These are phyloP conservation scores for Aspergillus oerlinghausenensis DNA, from an alignment of 2,329 filamentous ascomycete species.

Conservation along the genomic window DNA sequence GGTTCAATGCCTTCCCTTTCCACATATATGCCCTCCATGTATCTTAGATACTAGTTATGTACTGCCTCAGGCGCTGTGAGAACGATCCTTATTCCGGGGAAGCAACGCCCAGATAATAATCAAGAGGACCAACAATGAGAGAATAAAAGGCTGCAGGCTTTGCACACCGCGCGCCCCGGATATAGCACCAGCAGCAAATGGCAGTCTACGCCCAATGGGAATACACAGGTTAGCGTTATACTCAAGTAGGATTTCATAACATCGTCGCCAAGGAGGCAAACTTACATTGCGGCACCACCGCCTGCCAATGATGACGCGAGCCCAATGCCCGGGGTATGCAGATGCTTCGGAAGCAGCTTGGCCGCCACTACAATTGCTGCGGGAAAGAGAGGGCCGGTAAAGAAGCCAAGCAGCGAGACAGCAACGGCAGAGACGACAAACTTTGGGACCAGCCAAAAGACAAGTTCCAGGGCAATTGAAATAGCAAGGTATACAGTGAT, in stretches of 20 bases:
- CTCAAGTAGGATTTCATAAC: background rate
- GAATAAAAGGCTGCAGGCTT: constrained; percentile 54
- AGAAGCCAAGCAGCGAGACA: constrained; percentile 60
- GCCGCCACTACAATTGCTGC: constrained; percentile 64
- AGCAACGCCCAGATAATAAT: background rate
- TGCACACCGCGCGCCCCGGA: constrained; percentile 54
- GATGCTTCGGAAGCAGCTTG: constrained; percentile 62
- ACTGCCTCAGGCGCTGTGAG: background rate
- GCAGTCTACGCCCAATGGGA: constrained; percentile 32
- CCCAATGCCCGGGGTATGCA: constrained; percentile 68
- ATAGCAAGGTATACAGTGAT: constrained; percentile 57
- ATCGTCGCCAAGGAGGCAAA: background rate
- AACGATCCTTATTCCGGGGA: background rate
- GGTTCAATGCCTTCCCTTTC: background rate
- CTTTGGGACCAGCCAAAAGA: constrained; percentile 72
- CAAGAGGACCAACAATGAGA: constrained; percentile 40
- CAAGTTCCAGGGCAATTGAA: constrained; percentile 57
- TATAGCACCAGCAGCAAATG: constrained; percentile 65
- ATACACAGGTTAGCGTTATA: background rate
- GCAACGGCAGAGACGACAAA: constrained; percentile 56
- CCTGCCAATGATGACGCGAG: constrained; percentile 70
- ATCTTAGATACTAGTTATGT: background rate
- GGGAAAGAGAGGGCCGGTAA: constrained; percentile 69
- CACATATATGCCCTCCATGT: background rate
- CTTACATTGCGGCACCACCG: constrained; percentile 56